Base-by-base conservation (phyloP, 1,139 yeast genomes). In the Candida sp. region DNA sequence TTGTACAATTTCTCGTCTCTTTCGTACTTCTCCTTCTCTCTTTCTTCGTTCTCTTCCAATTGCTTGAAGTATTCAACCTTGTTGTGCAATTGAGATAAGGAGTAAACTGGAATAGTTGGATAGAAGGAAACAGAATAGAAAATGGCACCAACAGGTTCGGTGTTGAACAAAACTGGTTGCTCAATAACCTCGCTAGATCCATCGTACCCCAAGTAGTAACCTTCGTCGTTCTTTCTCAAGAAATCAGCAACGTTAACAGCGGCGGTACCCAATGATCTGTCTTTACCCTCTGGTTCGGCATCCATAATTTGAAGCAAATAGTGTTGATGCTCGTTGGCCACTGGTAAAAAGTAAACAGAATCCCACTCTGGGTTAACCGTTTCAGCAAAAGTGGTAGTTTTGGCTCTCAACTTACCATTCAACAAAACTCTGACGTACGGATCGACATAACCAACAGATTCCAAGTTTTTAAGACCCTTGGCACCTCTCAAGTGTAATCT, bases 381-480 rank as follows among this genome's bases (percentile, higher is more conserved):
- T 49, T 83, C 80, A n/a, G 83, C 79, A 58, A 81, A 78, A 46
- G 81, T 81, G 1, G 72, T 66, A 2, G 94, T 85, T 56, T 75
- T 77, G 49, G 79, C 87, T 57, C 77, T 77, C 47, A 83, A 66
- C 61, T 80, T 81, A 58, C 87, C 89, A 61, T 85, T 83, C 52
- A 83, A 66, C 47, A 81, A 61, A 12, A 88, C 75, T 54, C 81
- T 78, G 42, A 85, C 83, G 62, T 86, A 88, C 5, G 96, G 94
- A 67, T 88, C 93, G 59, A 88, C 84, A 54, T 80, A 82, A 50
- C 93, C 93, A 52, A 87, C 80, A 5, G 81, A 70, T 63, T 85
- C 89, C 61, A 84, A 70, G 58, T 88, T 88, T 60, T 81, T 74
- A 58, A 88, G 71, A 48, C 80, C 81, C 12, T 66, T 67, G 17